Base-by-base conservation (phyloP, 495 filamentous ascomycete species). In the Aspergillus ellipticus region DNA sequence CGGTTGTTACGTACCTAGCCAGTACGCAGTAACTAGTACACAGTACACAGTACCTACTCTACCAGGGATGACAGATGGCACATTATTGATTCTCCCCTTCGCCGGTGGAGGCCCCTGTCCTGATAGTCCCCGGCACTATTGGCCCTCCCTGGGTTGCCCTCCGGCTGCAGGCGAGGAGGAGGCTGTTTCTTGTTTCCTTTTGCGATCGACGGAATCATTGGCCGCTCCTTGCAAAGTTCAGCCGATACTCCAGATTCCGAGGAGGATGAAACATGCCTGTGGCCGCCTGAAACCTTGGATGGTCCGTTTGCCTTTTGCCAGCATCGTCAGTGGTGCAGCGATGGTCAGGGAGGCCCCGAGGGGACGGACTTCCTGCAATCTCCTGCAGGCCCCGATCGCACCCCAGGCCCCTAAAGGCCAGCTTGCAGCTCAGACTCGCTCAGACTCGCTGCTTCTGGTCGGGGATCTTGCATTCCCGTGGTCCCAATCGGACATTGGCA, bases 91-190 rank as follows among this genome's bases (percentile, higher is more conserved):
- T 51, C 56, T 22, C 35, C 53, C 42, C 33, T 39, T 51, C 31
- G 13, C 49, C 15, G 0, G 45, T 29, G 26, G 45, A 24, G 24
- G 29, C 19, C 53, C 33, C 22, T 16, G 28, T 3, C 17, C 17
- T 47, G 24, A 55, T 55, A 49, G 53, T 55, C n/a, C 13, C 53
- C 46, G 21, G 31, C 53, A 49, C 53, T 55, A 55, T 55, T 55
- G 45, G 29, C 41, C n/a, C 47, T 55, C 33, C 43, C 45, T 20
- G 43, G 31, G 13, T 29, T n/a, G n/a, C n/a, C n/a, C n/a, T n/a
- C n/a, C n/a, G n/a, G n/a, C n/a, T n/a, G n/a, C n/a, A n/a, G n/a
- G n/a, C n/a, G n/a, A n/a, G n/a, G n/a, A n/a, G n/a, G n/a, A n/a
- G n/a, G n/a, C n/a, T n/a, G 35, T 15, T n/a, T 39, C 35, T 39